phyloP scores from a whole-genome alignment of 306 rosid genomes.

The Glycine latifolia region DNA sequence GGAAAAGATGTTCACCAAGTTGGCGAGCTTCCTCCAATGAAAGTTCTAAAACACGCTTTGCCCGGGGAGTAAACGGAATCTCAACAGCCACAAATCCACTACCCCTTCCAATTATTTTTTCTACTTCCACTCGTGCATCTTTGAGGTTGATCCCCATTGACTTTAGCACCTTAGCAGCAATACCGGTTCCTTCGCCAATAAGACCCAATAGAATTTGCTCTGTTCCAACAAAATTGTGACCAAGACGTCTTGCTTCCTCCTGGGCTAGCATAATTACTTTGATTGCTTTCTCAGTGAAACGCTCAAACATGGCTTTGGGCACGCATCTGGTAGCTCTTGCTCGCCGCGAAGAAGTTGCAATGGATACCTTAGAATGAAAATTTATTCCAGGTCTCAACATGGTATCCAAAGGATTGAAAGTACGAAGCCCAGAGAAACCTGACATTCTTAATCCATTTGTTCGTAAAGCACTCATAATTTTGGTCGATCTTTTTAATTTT shows the following conservation, averaged over 20 bases:
- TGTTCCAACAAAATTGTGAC: slow-evolving; percentile 98
- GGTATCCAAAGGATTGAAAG: slow-evolving; percentile 69
- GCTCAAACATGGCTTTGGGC: slow-evolving; percentile 97
- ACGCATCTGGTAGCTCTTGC: slow-evolving; percentile 69
- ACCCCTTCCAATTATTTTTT: slow-evolving; percentile 98
- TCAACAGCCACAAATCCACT: slow-evolving; percentile 99
- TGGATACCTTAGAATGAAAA: slow-evolving; percentile 65
- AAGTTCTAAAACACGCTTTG: slow-evolving; percentile 97
- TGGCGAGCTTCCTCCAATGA: slow-evolving; percentile 99
- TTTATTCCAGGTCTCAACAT: slow-evolving; percentile 63
- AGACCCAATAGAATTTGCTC: slow-evolving; percentile 99
- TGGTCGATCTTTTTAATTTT: slow-evolving; percentile 57
- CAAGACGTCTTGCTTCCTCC: slow-evolving; percentile 98
- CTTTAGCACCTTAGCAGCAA: slow-evolving; percentile 95
- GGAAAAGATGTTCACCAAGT: slow-evolving; percentile 66
- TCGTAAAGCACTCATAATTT: slow-evolving; percentile 64
- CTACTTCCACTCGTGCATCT: slow-evolving; percentile 99
- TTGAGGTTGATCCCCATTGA: slow-evolving; percentile 98
- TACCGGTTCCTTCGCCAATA: slow-evolving; percentile 98
- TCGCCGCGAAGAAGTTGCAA: slow-evolving; percentile 58
- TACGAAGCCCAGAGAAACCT: slow-evolving; percentile 76
- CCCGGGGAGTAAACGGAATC: slow-evolving; percentile 98
- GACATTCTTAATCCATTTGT: slow-evolving; percentile 61
- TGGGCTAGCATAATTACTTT: slow-evolving; percentile 98
- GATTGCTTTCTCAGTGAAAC: slow-evolving; percentile 96